Evolutionary conservation across 768 basidiomycete genomes (phyloP), one percentile per base, ranked within the genome.

Genomic region (Naematelia encephala): DNA sequence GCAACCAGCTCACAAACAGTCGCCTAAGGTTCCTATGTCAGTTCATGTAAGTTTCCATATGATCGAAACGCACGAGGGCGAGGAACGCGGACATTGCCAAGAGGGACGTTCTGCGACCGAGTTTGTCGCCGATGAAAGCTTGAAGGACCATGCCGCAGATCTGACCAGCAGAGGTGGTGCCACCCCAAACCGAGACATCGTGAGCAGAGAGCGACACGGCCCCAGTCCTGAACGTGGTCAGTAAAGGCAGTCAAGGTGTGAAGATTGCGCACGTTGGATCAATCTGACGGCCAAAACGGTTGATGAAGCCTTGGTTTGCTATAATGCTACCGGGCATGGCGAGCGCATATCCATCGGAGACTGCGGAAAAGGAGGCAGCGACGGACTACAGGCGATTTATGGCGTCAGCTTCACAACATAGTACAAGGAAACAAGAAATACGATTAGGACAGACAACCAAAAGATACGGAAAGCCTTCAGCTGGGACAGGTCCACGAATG

Each of bases 241-340:
- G n/a, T n/a, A n/a, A n/a, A n/a, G n/a, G n/a, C n/a, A n/a, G n/a
- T n/a, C n/a, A n/a, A n/a, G n/a, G n/a, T n/a, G n/a, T n/a, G n/a
- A n/a, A n/a, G n/a, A n/a, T n/a, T n/a, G n/a, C n/a, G n/a, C n/a
- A n/a, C n/a, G n/a, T n/a, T n/a, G n/a, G n/a, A 11, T 11, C 39
- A n/a, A 42, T 42, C 50, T 39, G 11, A 26, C 23, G 19, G 28
- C 56, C 56, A 29, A 58, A 51, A 14, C 28, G 25, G 1, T 30
- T 29, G n/a, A 58, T 58, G 34, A 58, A 58, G 49, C 57, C 50
- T 4, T n/a, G 25, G 5, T 48, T 51, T 8, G 57, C 57, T 5
- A 58, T 28, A 25, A 58, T n/a, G 16, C 43, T 34, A 4, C 57
- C 57, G n/a, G n/a, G n/a, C n/a, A n/a, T n/a, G n/a, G 56, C n/a